Evolutionary conservation across 228 moss, liverwort and hornwort species (phyloP).

Genomic region (Sphagnum fallax): DNA sequence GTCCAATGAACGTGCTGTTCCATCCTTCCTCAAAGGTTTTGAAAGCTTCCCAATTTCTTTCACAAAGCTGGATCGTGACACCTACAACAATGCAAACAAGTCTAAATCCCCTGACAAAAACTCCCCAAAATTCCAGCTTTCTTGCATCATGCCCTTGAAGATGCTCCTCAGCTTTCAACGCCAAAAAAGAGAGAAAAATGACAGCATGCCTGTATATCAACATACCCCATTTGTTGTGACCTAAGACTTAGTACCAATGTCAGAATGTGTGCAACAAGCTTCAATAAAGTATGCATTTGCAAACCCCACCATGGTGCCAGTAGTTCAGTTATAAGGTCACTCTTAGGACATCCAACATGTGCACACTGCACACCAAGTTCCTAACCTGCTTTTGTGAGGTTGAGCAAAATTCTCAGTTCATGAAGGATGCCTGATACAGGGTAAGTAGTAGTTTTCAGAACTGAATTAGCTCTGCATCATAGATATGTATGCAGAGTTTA

Average conservation of each 20-base stretch:
- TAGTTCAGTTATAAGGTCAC: too few species aligned
- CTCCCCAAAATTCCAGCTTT: too few species aligned
- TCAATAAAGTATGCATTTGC: not conserved
- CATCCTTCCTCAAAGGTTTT: slow-evolving; percentile 12
- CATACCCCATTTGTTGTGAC: not conserved
- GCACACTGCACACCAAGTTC: not conserved
- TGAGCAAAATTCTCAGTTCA: slow-evolving; percentile 4
- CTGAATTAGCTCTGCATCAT: too few species aligned
- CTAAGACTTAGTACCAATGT: not conserved
- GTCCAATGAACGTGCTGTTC: slow-evolving; percentile 28
- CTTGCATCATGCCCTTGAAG: not conserved
- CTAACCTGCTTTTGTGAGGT: not conserved
- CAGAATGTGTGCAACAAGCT: not conserved
- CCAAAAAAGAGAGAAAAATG: not conserved
- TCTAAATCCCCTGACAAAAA: not conserved
- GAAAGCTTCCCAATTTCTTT: slow-evolving; percentile 66
- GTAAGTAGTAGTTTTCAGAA: too few species aligned
- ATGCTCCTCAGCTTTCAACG: not conserved
- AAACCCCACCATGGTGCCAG: too few species aligned
- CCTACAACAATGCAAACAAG: slow-evolving; percentile 24
- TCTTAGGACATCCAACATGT: not conserved
- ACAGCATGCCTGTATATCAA: not conserved
- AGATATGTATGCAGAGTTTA: too few species aligned
- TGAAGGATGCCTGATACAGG: slow-evolving; percentile 3
- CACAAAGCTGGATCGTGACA: slow-evolving; percentile 55